Evolutionary conservation across 1,284 basidiomycete species (phyloP).

Genomic region (Neolentinus lepideus): DNA sequence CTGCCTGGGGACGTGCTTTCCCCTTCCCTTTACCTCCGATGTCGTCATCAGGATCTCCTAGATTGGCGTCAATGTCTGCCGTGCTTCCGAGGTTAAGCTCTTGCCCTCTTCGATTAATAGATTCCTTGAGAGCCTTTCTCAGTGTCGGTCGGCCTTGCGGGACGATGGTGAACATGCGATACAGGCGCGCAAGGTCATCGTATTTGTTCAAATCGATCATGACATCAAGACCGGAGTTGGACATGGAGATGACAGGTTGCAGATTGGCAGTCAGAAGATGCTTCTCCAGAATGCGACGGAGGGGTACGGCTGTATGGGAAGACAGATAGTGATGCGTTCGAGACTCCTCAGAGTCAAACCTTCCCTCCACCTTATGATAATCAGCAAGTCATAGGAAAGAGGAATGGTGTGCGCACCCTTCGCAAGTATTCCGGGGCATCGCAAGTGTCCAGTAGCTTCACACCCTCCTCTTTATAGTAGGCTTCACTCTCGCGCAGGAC

Average conservation of each 20-base stretch:
- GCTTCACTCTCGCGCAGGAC: constrained; percentile 72
- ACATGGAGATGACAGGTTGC: constrained; percentile 68
- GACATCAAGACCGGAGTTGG: constrained; percentile 78
- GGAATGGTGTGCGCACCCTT: constrained; percentile 45
- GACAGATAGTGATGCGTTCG: constrained; percentile 90
- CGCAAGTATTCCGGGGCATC: constrained; percentile 82
- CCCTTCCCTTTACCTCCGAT: constrained; percentile 51
- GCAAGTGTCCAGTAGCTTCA: constrained; percentile 62
- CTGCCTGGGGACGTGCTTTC: constrained; percentile 40
- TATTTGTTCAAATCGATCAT: constrained; percentile 85
- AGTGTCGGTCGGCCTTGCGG: constrained; percentile 62
- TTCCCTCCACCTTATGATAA: constrained; percentile 64
- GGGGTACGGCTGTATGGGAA: constrained; percentile 60
- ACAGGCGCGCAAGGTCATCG: constrained; percentile 77
- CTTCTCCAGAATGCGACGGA: constrained; percentile 75
- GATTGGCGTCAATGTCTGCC: constrained; percentile 24
- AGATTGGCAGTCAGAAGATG: constrained; percentile 79
- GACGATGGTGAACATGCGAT: constrained; percentile 73
- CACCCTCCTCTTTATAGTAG: constrained; percentile 81
- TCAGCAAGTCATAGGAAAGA: neutral
- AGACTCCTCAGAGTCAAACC: constrained; percentile 81
- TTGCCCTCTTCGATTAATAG: constrained; percentile 72
- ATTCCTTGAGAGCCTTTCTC: constrained; percentile 67
- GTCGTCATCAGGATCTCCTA: constrained; percentile 23
- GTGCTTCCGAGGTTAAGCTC: constrained; percentile 60